Evolutionary conservation across 2,329 filamentous ascomycete species (phyloP).

Genomic region (Colletotrichum sp.): DNA sequence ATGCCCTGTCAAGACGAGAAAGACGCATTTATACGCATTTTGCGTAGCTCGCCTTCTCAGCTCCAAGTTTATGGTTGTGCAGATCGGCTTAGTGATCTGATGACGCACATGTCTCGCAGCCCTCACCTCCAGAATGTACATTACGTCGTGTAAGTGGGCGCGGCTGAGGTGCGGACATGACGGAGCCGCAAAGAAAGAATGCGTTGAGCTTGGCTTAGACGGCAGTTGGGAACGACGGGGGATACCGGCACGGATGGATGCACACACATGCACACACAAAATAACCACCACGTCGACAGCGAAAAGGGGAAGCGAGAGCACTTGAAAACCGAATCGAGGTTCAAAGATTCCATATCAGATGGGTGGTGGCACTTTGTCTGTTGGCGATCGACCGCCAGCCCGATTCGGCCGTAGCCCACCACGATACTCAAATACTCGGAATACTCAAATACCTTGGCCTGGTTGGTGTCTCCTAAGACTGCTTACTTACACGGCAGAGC

Average conservation of each 20-base stretch:
- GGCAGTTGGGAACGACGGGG: background rate
- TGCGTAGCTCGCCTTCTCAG: background rate
- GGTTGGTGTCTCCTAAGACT: background rate
- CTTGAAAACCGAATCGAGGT: background rate
- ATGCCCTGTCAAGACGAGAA: background rate
- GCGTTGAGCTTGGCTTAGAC: background rate
- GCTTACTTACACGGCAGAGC: background rate
- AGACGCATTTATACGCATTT: background rate
- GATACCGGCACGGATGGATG: background rate
- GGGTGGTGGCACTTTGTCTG: background rate
- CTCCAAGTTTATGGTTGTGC: background rate
- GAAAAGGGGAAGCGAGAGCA: background rate
- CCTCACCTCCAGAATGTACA: background rate
- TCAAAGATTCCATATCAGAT: background rate
- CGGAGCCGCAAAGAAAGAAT: background rate
- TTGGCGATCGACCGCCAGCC: background rate
- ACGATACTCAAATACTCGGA: background rate
- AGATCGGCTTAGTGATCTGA: background rate
- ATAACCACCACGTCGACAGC: background rate
- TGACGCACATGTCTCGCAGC: background rate
- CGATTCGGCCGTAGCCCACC: background rate
- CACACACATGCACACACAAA: background rate
- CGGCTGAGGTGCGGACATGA: background rate
- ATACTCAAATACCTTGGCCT: background rate
- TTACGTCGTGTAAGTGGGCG: background rate